Evolutionary conservation across 495 filamentous ascomycete genomes (phyloP).

Genomic region (Delitschia confertaspora): DNA sequence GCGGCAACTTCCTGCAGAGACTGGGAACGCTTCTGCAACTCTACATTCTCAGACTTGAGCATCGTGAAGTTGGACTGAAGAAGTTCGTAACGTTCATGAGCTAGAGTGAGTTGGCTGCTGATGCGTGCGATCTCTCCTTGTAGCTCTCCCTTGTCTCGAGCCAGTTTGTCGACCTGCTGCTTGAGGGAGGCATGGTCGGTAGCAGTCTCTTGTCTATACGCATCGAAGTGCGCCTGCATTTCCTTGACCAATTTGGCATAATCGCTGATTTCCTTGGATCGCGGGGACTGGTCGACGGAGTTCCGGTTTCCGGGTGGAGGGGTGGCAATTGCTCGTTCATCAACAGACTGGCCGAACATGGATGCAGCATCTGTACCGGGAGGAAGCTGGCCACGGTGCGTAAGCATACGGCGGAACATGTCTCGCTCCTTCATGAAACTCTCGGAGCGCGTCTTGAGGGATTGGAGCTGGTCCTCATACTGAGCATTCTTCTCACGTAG

Average conservation of each 20-base stretch:
- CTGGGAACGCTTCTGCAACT: slow-evolving; percentile 72
- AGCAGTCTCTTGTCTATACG: slow-evolving; percentile 73
- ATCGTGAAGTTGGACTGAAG: slow-evolving; percentile 80
- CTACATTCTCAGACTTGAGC: slow-evolving; percentile 70
- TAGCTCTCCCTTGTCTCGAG: slow-evolving; percentile 68
- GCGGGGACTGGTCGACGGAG: slow-evolving; percentile 38
- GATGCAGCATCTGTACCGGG: slow-evolving; percentile 51
- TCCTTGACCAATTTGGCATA: slow-evolving; percentile 67
- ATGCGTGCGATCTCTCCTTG: slow-evolving; percentile 67
- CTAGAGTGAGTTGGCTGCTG: slow-evolving; percentile 73
- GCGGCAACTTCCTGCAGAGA: slow-evolving; percentile 68
- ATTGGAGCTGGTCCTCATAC: slow-evolving; percentile 65
- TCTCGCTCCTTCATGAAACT: slow-evolving; percentile 92
- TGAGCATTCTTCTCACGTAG: slow-evolving; percentile 54
- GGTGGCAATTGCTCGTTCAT: slow-evolving; percentile 38
- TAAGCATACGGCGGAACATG: slow-evolving; percentile 90
- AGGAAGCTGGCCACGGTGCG: slow-evolving; percentile 58
- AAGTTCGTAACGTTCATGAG: slow-evolving; percentile 76
- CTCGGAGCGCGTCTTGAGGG: slow-evolving; percentile 68
- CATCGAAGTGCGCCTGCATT: slow-evolving; percentile 81
- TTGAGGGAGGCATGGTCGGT: slow-evolving; percentile 72
- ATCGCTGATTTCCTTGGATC: slow-evolving; percentile 45
- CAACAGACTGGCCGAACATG: slow-evolving; percentile 56
- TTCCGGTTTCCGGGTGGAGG: slow-evolving; percentile 35
- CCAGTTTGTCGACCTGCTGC: slow-evolving; percentile 75